Base-by-base conservation (phyloP, 2,329 filamentous ascomycete genomes). In the Dactylellina drechsleri region DNA sequence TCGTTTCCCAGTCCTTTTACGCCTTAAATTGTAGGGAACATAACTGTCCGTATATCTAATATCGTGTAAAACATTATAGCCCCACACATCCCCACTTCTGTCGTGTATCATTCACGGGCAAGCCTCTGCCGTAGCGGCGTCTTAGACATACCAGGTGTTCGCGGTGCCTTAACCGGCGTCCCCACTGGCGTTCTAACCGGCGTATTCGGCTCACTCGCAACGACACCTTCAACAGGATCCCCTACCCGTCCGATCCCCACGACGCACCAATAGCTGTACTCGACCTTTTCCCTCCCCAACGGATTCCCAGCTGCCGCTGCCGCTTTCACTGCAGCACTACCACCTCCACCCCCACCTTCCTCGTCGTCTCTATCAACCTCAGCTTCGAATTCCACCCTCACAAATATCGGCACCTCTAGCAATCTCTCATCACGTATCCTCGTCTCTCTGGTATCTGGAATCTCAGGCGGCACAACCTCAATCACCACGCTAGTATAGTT, bases 401-500 rank as follows among this genome's bases (percentile, higher is more conserved):
- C 92, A 84, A 96, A 96, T 79, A 99, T 89, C 65, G 95, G 94
- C 78, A 99, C 94, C 85, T 99, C 95, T 49, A 98, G 82, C 31
- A 90, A 83, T 79, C 89, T 86, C 66, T 89, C 78, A 18, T 60
- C 67, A 23, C 47, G 45, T 18, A 70, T 66, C 26, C 53, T 20
- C 16, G 66, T 64, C 45, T 66, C 61, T 26, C 66, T 53, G 6
- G 43, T 83, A 0, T 83, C 78, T 43, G 82, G 81, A 20, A 89
- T 81, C 52, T 85, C 86, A 0, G 88, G 84, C 1, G 93, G 87
- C 0, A 97, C 87, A 13, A 99, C 90, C 81, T 99, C 95, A 26
- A 99, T 85, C 18, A 97, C 91, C 10, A 99, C 92, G 77, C 90
- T 95, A 15, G 95, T 95, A 92, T 93, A 97, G 81, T 98, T 99